Percentiles rank a stretch among this genome's conserved stretches.
phyloP scores from a whole-genome alignment of 345 rosid genomes.

The Psidium guajava region DNA sequence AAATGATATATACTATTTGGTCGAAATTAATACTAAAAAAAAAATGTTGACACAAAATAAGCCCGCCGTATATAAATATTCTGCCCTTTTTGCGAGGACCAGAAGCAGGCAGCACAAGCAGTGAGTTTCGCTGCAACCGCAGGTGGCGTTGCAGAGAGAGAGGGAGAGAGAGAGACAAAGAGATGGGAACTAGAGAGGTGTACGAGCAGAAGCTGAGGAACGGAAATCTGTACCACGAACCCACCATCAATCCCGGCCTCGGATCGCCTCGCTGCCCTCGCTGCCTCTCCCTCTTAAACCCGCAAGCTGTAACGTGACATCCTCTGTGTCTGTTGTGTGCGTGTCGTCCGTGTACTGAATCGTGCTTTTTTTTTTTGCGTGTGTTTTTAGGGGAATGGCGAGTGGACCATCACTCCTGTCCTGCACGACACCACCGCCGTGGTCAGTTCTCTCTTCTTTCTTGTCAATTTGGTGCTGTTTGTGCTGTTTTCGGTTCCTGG shows the following conservation, averaged over 20 bases:
- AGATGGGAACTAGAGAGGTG: conserved; percentile 78
- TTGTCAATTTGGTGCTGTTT: not conserved
- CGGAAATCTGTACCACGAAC: conserved; percentile 67
- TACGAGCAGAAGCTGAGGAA: conserved; percentile 76
- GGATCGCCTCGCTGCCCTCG: conserved; percentile 93
- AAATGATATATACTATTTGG: too few species aligned
- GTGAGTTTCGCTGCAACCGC: not conserved
- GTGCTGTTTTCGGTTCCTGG: not conserved
- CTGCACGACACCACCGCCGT: conserved; percentile 83
- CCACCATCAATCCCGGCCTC: conserved; percentile 83
- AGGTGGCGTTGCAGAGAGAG: not conserved
- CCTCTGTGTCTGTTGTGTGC: not conserved
- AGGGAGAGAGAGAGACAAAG: not conserved
- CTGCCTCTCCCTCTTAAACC: conserved; percentile 75
- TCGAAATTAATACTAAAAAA: too few species aligned
- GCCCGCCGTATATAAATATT: too few species aligned
- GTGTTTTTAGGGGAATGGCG: conserved; percentile 44
- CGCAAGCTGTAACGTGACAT: conserved; percentile 30
- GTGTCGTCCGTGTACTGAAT: not conserved
- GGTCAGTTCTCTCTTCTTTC: conserved; percentile 27
- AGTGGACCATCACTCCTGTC: conserved; percentile 75
- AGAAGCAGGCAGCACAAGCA: not conserved
- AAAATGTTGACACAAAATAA: too few species aligned
- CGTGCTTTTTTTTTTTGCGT: not conserved
- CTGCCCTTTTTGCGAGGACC: not conserved